Conservation (phyloP, 2,329 filamentous ascomycete genomes). For the Ophiostoma himal-ulmi region DNA sequence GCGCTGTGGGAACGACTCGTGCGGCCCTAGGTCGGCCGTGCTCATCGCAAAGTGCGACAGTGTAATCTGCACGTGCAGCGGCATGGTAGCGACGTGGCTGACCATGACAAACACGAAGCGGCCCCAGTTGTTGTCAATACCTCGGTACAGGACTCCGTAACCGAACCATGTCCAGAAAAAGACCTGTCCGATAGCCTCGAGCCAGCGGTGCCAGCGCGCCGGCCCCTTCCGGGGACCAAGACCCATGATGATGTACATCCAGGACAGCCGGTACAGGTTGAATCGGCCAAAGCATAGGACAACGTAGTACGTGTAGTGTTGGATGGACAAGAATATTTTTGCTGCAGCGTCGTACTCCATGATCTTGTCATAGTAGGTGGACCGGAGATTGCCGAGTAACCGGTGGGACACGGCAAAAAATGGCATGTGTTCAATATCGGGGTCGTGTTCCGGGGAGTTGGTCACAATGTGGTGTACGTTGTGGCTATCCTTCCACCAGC, state of each 20-base stretch:
- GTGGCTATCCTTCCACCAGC: slow-evolving; percentile 97
- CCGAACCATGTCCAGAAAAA: slow-evolving; percentile 88
- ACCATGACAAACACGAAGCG: slow-evolving; percentile 71
- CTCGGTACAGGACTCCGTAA: slow-evolving; percentile 70
- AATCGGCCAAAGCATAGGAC: slow-evolving; percentile 76
- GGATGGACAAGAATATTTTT: slow-evolving; percentile 62
- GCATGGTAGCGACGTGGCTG: slow-evolving; percentile 74
- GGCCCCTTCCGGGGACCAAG: slow-evolving; percentile 68
- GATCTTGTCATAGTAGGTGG: slow-evolving; percentile 75
- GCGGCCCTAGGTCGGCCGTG: slow-evolving; percentile 73
- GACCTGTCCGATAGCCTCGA: slow-evolving; percentile 69
- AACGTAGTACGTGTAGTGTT: slow-evolving; percentile 78
- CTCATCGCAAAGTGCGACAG: slow-evolving; percentile 93
- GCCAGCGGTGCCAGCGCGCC: slow-evolving; percentile 75
- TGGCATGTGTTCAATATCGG: slow-evolving; percentile 87
- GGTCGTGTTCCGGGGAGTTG: slow-evolving; percentile 90
- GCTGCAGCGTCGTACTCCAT: slow-evolving; percentile 75
- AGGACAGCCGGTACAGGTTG: slow-evolving; percentile 79
- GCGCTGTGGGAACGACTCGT: slow-evolving; percentile 82
- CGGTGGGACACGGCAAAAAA: slow-evolving; percentile 83
- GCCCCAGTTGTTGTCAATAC: slow-evolving; percentile 61
- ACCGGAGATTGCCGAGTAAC: slow-evolving; percentile 65
- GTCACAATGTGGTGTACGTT: slow-evolving; percentile 97
- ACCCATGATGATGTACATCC: slow-evolving; percentile 66
- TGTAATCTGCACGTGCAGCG: slow-evolving; percentile 83